These are phyloP conservation scores for Sanguinoderma infundibulare DNA, from an alignment of 1,284 basidiomycete species.

Conservation along the genomic window DNA sequence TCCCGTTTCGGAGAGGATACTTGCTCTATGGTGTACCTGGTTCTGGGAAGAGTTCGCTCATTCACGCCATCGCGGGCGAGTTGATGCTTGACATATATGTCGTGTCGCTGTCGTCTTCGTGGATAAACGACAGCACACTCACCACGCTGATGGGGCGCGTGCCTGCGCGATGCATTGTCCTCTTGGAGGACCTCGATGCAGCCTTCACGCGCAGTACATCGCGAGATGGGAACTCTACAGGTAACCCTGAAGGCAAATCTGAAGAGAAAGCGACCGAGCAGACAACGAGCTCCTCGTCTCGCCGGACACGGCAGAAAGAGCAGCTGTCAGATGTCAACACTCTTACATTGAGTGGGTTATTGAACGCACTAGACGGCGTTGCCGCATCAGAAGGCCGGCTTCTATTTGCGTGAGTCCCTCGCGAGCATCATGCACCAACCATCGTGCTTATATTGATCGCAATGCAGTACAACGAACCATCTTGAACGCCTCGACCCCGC, in stretches of 20 bases:
- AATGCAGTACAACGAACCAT: constrained; percentile 76
- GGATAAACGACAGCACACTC: constrained; percentile 79
- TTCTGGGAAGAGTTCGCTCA: constrained; percentile 81
- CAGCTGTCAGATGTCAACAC: constrained; percentile 79
- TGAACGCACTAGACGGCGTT: constrained; percentile 88
- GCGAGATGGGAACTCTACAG: constrained; percentile 56
- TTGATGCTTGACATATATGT: constrained; percentile 83
- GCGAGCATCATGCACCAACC: constrained; percentile 17
- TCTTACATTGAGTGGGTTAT: constrained; percentile 76
- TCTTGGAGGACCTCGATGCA: constrained; percentile 85
- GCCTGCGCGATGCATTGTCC: constrained; percentile 80
- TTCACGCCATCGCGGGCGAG: constrained; percentile 84
- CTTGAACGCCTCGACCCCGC: constrained; percentile 85
- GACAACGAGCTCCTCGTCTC: constrained; percentile 37
- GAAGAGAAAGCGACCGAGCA: constrained; percentile 38
- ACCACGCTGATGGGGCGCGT: constrained; percentile 82
- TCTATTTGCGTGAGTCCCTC: constrained; percentile 69
- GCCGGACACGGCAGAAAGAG: constrained; percentile 55
- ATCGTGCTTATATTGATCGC: constrained; percentile 5
- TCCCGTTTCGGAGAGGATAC: constrained; percentile 86
- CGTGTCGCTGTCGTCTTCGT: constrained; percentile 74
- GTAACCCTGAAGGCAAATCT: constrained; percentile 44
- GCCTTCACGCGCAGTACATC: constrained; percentile 77
- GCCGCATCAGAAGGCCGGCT: constrained; percentile 83
- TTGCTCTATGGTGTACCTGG: constrained; percentile 83